phyloP scores from a whole-genome alignment of 2,329 filamentous ascomycete genomes.

The Cyphellophora europaea region DNA sequence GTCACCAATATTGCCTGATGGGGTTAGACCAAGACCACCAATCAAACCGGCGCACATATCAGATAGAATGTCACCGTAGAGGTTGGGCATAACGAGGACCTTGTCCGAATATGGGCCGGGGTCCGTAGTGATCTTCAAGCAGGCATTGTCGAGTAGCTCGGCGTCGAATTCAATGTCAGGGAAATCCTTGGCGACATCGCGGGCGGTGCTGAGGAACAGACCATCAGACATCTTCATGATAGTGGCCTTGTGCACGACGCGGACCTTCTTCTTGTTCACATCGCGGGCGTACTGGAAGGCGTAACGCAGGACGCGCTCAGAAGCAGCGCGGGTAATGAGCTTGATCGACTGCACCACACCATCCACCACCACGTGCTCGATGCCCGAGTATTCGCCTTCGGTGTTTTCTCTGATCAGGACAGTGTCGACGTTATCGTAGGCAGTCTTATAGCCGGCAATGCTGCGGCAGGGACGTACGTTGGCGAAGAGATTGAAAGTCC shows the following conservation, averaged over 20 bases:
- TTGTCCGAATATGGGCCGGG: constrained; percentile 76
- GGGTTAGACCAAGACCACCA: constrained; percentile 92
- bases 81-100: constrained; percentile 92
- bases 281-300: constrained; percentile 96
- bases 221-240: constrained; percentile 98
- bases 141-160: constrained; percentile 98
- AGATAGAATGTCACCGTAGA: constrained; percentile 98
- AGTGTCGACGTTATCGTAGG: constrained; percentile 93
- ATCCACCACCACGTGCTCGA: constrained; percentile 96
- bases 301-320: constrained; percentile 89
- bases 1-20: constrained; percentile 97
- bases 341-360: constrained; percentile 99
- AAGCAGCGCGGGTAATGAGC: constrained; percentile 87
- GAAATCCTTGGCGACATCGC: constrained; percentile 87
- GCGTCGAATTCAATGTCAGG: constrained; percentile 92
- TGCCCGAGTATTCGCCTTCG: constrained; percentile 98
- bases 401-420: constrained; percentile 99
- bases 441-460: constrained; percentile 95
- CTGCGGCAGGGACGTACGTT: constrained; percentile 97
- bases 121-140: constrained; percentile 97
- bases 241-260: constrained; percentile 88
- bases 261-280: constrained; percentile 89
- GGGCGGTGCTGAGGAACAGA: constrained; percentile 84
- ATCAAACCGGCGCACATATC: constrained; percentile 99
- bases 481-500: constrained; percentile 99